Percentiles rank a stretch among this genome's conserved stretches.
Conservation (phyloP, 75 land plant genomes). For the Cupressus sempervirens region DNA sequence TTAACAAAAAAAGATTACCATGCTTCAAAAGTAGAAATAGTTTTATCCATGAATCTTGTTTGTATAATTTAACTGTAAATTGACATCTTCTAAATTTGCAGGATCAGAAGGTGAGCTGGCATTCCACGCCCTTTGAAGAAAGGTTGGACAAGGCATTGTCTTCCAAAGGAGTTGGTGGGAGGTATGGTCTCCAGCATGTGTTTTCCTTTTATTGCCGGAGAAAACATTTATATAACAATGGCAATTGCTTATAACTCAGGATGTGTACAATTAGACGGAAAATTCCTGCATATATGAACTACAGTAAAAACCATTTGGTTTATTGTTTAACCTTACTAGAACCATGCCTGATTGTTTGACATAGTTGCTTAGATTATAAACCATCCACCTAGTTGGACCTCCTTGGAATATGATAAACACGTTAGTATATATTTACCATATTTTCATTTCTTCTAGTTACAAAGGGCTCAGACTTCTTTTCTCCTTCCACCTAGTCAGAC, state of each 20-base stretch:
- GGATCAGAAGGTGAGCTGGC: constrained; percentile 95
- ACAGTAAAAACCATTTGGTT: not conserved
- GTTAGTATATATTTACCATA: too few relatives aligned
- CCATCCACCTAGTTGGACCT: not conserved
- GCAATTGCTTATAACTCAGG: not conserved
- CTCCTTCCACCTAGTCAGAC: not conserved
- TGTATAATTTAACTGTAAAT: too few relatives aligned
- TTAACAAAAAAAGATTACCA: not conserved
- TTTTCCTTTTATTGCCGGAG: not conserved
- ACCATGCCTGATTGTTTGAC: not conserved
- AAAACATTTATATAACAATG: not conserved
- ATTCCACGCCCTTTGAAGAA: constrained; percentile 89
- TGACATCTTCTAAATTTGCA: constrained; percentile 19
- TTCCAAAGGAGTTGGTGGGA: constrained; percentile 20
- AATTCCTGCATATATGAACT: not conserved
- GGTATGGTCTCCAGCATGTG: not conserved
- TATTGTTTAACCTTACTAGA: not conserved
- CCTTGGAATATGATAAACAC: not conserved
- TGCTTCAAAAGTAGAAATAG: not conserved
- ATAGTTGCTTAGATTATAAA: too few relatives aligned
- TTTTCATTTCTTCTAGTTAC: too few relatives aligned
- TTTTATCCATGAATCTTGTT: not conserved
- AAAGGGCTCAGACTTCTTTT: not conserved
- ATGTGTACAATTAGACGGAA: not conserved
- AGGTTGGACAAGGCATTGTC: constrained; percentile 84